phyloP scores from a whole-genome alignment of 2,329 filamentous ascomycete species.

The Botryosphaeria dothidea region DNA sequence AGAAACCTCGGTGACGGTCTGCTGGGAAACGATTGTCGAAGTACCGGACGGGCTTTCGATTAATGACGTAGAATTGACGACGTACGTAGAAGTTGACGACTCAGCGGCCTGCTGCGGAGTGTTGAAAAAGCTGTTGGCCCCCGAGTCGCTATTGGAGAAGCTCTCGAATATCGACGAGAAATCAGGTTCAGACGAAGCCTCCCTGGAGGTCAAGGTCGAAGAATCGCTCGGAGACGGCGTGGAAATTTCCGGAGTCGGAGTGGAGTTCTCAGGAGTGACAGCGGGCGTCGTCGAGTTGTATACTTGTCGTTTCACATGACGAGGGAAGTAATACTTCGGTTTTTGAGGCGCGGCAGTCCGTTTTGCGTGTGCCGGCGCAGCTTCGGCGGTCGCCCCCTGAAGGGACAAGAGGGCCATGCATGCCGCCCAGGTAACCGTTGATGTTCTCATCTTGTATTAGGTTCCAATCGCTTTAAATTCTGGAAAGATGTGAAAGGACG shows the following conservation, averaged over 20 bases:
- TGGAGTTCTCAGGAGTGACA: neutral
- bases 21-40: conserved; percentile 24
- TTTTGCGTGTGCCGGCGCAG: conserved; percentile 46
- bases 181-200: conserved; percentile 22
- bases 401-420: conserved; percentile 48
- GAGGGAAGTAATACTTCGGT: conserved; percentile 51
- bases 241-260: conserved; percentile 6
- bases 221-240: conserved; percentile 12
- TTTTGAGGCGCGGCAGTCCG: conserved; percentile 28
- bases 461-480: conserved; percentile 13
- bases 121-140: conserved; percentile 20
- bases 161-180: conserved; percentile 31
- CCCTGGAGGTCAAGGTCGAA: conserved; percentile 8
- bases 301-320: conserved; percentile 42
- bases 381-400: conserved; percentile 48
- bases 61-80: neutral
- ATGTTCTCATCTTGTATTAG: conserved; percentile 45
- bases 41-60: conserved; percentile 10
- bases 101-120: neutral
- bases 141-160: conserved; percentile 24
- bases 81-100: conserved; percentile 17
- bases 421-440: conserved; percentile 48
- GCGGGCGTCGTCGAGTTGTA: conserved; percentile 37
- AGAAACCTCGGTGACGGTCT: conserved; percentile 25
- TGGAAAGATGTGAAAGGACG: neutral